phyloP scores from a whole-genome alignment of 805 yeast species.

The Cyberlindnera americana region DNA sequence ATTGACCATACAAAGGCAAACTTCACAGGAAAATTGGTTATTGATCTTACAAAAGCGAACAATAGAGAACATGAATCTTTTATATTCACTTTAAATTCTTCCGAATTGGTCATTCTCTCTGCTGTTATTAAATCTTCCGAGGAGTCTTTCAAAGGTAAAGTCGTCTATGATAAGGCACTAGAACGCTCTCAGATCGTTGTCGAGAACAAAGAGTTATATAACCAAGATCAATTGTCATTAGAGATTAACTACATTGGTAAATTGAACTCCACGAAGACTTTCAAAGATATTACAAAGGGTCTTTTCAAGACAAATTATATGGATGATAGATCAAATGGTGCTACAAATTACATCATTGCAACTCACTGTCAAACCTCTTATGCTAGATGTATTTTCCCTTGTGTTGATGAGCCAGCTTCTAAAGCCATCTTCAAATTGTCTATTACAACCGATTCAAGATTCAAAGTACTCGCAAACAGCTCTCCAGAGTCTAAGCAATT shows the following conservation, averaged over 20 bases:
- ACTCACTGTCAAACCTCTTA: conserved; percentile 72
- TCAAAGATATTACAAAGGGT: conserved; percentile 57
- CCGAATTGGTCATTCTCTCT: conserved; percentile 30
- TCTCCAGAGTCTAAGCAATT: conserved; percentile 29
- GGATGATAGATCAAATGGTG: conserved; percentile 44
- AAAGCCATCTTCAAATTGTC: conserved; percentile 51
- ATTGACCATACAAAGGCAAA: conserved; percentile 45
- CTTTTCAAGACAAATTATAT: conserved; percentile 64
- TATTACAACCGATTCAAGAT: conserved; percentile 41
- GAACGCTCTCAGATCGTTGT: conserved; percentile 26
- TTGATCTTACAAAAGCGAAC: conserved; percentile 27
- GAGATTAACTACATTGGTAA: conserved; percentile 20
- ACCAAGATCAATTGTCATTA: conserved; percentile 9
- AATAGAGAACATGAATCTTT: conserved; percentile 17
- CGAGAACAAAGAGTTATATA: conserved; percentile 9
- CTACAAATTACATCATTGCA: conserved; percentile 53
- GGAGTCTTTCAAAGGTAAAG: conserved; percentile 35
- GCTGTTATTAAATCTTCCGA: conserved; percentile 14
- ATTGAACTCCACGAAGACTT: conserved; percentile 32
- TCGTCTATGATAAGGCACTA: conserved; percentile 29
- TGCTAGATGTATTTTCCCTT: conserved; percentile 63
- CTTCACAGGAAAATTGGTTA: conserved; percentile 39
- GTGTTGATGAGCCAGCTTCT: conserved; percentile 59
- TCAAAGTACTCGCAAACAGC: conserved; percentile 51
- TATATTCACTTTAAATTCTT: conserved; percentile 32